phyloP scores from a whole-genome alignment of 139 green algal species.

The Penium margaritaceum region DNA sequence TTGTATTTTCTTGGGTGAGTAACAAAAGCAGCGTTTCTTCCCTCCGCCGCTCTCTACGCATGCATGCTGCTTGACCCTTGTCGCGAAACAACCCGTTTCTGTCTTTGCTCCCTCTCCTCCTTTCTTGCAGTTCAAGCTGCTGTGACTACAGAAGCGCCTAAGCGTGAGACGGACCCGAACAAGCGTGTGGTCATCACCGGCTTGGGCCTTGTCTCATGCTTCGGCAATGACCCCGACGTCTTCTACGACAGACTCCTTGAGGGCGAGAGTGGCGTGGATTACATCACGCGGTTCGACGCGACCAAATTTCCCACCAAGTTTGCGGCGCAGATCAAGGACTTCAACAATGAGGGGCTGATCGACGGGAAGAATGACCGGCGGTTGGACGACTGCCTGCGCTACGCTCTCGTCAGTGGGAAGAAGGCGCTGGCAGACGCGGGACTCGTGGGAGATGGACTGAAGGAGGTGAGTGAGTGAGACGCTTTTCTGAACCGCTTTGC shows the following conservation, averaged over 20 bases:
- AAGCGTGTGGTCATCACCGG: conserved; percentile 54
- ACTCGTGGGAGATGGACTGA: background rate
- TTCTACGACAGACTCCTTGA: conserved; percentile 89
- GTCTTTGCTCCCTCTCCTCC: no score
- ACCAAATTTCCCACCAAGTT: conserved; percentile 87
- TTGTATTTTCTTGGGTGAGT: no score
- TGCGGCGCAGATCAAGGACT: conserved; percentile 87
- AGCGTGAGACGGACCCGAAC: conserved; percentile 41
- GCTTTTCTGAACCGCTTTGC: no score
- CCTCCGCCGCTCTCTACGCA: no score
- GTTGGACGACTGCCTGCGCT: conserved; percentile 91
- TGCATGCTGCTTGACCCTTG: no score
- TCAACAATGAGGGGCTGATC: conserved; percentile 71
- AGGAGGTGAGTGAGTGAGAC: no score
- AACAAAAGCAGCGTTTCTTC: no score
- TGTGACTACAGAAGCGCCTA: conserved; percentile 10
- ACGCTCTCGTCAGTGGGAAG: conserved; percentile 79
- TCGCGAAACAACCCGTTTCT: no score
- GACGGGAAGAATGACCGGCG: conserved; percentile 89
- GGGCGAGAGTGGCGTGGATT: conserved; percentile 70
- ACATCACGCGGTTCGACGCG: conserved; percentile 87
- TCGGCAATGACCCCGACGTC: conserved; percentile 51
- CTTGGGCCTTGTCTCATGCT: conserved; percentile 48
- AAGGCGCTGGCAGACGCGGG: conserved; percentile 63
- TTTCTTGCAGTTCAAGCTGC: background rate